phyloP scores from a whole-genome alignment of 257 asterid genomes.

The Fraxinus americana region DNA sequence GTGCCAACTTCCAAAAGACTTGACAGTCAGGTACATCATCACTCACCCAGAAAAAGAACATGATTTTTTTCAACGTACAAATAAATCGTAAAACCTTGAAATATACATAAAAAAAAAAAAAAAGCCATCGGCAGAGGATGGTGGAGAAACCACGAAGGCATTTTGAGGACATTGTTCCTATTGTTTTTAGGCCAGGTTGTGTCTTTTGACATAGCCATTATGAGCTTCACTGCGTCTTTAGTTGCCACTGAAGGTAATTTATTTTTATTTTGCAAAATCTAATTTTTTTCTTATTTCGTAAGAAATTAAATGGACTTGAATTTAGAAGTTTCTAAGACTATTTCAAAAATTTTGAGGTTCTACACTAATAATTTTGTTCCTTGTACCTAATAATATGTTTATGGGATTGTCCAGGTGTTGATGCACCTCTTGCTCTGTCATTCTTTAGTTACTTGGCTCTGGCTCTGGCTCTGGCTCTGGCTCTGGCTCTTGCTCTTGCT shows the following conservation, averaged over 20 bases:
- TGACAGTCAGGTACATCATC: neutral
- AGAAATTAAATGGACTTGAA: neutral
- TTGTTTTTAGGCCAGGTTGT: slow-evolving; percentile 64
- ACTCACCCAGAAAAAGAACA: neutral
- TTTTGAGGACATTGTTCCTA: slow-evolving; percentile 29
- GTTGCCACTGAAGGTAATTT: slow-evolving; percentile 43
- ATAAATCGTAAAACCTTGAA: too few species aligned
- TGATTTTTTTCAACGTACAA: too few species aligned
- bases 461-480: too few species aligned
- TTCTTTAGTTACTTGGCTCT: slow-evolving; percentile 58
- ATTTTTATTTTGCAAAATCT: neutral
- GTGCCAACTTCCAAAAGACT: neutral
- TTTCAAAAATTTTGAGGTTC: neutral
- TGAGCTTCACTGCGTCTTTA: slow-evolving; percentile 55
- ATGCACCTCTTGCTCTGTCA: slow-evolving; percentile 68
- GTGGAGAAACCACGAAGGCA: slow-evolving; percentile 35
- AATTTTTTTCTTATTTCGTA: neutral
- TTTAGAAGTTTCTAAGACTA: neutral
- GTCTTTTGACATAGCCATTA: slow-evolving; percentile 45
- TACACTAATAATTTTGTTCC: neutral
- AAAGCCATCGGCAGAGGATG: slow-evolving; percentile 21
- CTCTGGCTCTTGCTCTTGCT: too few species aligned
- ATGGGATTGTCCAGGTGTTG: slow-evolving; percentile 44
- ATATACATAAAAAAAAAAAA: too few species aligned
- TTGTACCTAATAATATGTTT: neutral